Evolutionary conservation across 352 stramenopile species (phyloP), one percentile per base, ranked within the genome.

Genomic region (Thalassiosira livingstoniorum): DNA sequence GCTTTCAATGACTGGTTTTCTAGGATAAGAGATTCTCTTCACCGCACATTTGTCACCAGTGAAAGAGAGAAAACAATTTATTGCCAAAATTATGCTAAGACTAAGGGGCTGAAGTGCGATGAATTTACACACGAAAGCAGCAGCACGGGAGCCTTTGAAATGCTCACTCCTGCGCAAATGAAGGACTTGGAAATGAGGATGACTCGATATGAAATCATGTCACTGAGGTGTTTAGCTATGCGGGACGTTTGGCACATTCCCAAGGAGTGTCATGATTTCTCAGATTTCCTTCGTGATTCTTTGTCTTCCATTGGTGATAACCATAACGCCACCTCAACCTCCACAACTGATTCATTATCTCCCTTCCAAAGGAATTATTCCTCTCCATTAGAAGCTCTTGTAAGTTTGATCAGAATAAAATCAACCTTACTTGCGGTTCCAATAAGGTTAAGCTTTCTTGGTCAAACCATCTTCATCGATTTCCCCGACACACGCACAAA

Each of bases 1-100:
- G 57, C 80, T n/a, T 66, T 62, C 25, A 80, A 79, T 71, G 80
- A 87, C 62, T 87, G 80, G 80, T 39, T 71, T 39, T 35, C 13
- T 32, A 77, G 58, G 58, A 11, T 86, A 3, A 32, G 35, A 1
- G 68, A 55, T 18, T 57, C 70, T 3, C 61, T 58, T 64, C 54
- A 54, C 5, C 11, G 62, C 35, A 79, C 29, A 43, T 55, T 84
- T 4, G 53, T 58, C 15, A 61, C 55, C 2, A 57, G 58, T 47
- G 77, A 80, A 27, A 25, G 54, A 1, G 57, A 80, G 35, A 80
- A 77, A 39, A 39, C 18, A 42, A n/a, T 47, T 11, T 85, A 85
- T 37, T 78, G 55, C 29, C 4, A 69, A 11, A 69, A 43, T 55
- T 85, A 80, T 69, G 69, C 77, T 51, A 32, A 35, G 35, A n/a